Evolutionary conservation across 73 alveolate genomes (phyloP), one percentile per base, ranked within the genome.

Genomic region (Paramecium octaurelia): DNA sequence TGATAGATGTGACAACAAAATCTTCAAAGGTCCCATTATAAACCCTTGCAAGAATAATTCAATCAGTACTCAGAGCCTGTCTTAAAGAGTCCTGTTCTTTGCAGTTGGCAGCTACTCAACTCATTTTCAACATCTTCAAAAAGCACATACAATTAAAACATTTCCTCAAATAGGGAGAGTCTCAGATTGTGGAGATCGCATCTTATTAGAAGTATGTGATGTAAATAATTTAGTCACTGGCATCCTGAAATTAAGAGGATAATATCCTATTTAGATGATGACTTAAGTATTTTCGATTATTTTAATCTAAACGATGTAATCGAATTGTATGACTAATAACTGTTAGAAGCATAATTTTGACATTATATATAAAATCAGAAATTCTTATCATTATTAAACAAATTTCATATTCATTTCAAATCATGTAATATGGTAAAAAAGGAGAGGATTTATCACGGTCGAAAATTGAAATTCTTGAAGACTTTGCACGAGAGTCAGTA

Each of bases 311-410:
- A 75, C 6, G 88, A 75, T 20, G 38, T 75, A 35, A 24, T 38
- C 8, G 88, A 75, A 23, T 38, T 75, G 21, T 29, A 34, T 2
- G 88, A 75, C 27, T 42, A 75, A 35, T 38, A 75, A 20, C 40
- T 75, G 27, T 38, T 75, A 11, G 88, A 75, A 75, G 88, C 88
- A 18, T 75, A 75, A 38, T 38, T 75, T 38, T 75, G 88, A 75
- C 24, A 10, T 75, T 27, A 12, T 64, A 64, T 64, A 7, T 64
- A 64, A 4, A 54, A 54, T 46, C 20, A 54, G 34, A 54, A 54
- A 54, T 54, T 54, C 69, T 54, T 54, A 54, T 54, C 27, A 54
- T 18, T 54, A 18, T 18, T 54, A 3, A 16, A 0, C 69, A 16
- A 54, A 54, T 54, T 54, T 54, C 27, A 54, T 54, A 54, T n/a